Base-by-base conservation (phyloP, 2,329 filamentous ascomycete species). In the Lecanicillium sp. region DNA sequence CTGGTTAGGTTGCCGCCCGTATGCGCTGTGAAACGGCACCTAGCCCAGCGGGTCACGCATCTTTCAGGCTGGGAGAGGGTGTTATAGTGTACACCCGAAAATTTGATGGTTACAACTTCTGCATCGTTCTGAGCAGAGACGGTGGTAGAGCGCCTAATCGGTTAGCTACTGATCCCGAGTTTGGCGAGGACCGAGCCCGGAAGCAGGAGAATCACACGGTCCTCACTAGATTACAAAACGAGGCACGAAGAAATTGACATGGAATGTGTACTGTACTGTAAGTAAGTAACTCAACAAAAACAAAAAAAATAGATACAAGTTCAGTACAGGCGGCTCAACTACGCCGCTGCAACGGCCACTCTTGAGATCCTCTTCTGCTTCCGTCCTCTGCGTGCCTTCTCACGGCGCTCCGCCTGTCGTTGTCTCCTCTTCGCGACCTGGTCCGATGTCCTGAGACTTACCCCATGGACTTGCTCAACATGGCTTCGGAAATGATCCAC, bases 301-400 rank as follows among this genome's bases (percentile, higher is more conserved):
- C 20, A 38, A 19, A 39, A 39, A 24, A 14, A 39, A 23, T 39
- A 39, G 11, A 40, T 27, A 40, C 5, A 26, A 40, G 12, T 7
- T 27, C 5, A 26, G 23, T 40, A 40, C 37, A 27, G 15, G 14
- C 37, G 9, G 37, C 12, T 27, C 12, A 40, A 27, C 15, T 19
- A 40, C 37, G 37, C 23, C 37, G 12, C 15, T 14, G 24, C 37
- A 27, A 27, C 37, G 21, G 37, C 23, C 37, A 26, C 15, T 14
- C 15, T 40, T 40, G 37, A n/a, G 21, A 19, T 14, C 26, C 15
- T 40, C 21, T 40, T 40, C 37, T 40, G 7, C 37, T 40, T 6
- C 15, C 21, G 21, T 40, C 24, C 24, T 40, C 24, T 24, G 24
- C 37, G 37, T 54, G 36, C 26, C 55, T 33, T 20, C 53, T 17